These are phyloP conservation scores for Fusarium agapanthi DNA, from an alignment of 2,329 filamentous ascomycete species.

Conservation along the genomic window DNA sequence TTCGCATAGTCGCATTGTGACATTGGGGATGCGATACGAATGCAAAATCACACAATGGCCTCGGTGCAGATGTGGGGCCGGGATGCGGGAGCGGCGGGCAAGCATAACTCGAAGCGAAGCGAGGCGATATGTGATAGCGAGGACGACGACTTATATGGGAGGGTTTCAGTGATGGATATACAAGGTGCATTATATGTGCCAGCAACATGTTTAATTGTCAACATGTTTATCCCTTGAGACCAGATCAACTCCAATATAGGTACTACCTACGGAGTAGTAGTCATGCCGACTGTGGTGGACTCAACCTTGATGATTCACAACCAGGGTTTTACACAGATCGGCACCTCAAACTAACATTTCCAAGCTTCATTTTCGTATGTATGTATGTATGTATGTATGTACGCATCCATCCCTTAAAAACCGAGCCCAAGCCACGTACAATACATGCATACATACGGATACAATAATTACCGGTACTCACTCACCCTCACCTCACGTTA, in stretches of 20 bases:
- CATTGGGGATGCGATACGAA: not conserved
- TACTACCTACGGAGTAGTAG: not conserved
- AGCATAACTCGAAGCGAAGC: conserved; percentile 11
- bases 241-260: not conserved
- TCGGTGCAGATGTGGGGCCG: conserved; percentile 33
- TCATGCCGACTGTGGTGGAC: not conserved
- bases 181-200: not conserved
- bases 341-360: conserved; percentile 3
- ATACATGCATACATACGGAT: not conserved
- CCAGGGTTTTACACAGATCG: conserved; percentile 19
- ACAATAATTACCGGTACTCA: not conserved
- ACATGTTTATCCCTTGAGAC: not conserved
- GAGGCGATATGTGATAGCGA: not conserved
- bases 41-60: not conserved
- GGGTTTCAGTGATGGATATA: not conserved
- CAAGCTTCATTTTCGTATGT: conserved; percentile 21
- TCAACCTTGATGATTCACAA: conserved; percentile 14
- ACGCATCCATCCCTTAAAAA: not conserved
- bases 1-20: conserved; percentile 24
- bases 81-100: conserved; percentile 15
- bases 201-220: not conserved
- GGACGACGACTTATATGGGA: not conserved
- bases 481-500: not conserved
- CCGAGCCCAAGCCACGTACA: not conserved
- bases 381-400: not conserved